A percentile compares a stretch with the other conserved stretches of the same genome.
These are phyloP conservation scores for Rubia tinctorum DNA, from an alignment of 305 asterid genomes.

Conservation along the genomic window DNA sequence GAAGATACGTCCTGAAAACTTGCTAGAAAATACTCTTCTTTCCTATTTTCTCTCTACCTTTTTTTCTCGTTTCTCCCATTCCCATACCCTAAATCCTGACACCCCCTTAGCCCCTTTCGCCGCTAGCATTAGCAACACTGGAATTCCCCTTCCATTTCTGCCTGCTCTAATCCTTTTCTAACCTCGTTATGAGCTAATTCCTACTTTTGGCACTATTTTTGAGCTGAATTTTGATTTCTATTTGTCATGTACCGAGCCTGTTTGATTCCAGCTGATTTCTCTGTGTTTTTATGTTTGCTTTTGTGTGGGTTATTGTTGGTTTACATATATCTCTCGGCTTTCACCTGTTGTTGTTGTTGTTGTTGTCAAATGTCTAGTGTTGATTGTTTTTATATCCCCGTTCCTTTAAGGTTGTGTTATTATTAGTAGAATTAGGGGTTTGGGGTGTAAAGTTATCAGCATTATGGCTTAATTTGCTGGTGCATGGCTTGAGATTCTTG, in stretches of 20 bases:
- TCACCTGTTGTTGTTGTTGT: slow-evolving; percentile 16
- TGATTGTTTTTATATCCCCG: slow-evolving; percentile 27
- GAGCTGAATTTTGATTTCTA: no score
- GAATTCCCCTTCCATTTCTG: no score
- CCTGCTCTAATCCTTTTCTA: no score
- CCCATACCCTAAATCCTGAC: no score
- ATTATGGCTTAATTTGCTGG: slow-evolving; percentile 18
- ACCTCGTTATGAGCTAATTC: no score
- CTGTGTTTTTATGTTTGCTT: slow-evolving; percentile 26
- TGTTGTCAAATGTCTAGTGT: slow-evolving; percentile 16
- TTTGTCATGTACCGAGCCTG: not conserved
- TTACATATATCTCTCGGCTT: slow-evolving; percentile 25
- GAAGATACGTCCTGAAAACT: no score
- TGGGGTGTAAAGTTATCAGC: slow-evolving; percentile 12
- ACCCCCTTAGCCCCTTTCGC: no score
- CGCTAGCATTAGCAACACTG: no score
- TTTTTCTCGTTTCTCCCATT: no score
- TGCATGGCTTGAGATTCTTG: slow-evolving; percentile 26
- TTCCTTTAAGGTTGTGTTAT: slow-evolving; percentile 6
- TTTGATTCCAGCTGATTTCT: slow-evolving; percentile 48
- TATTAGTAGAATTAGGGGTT: slow-evolving; percentile 21
- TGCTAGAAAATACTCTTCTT: no score
- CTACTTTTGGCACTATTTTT: no score
- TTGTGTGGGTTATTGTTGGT: slow-evolving; percentile 30
- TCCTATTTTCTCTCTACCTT: no score